Conservation (phyloP, 805 yeast genomes). For the Naumovozyma castellii region DNA sequence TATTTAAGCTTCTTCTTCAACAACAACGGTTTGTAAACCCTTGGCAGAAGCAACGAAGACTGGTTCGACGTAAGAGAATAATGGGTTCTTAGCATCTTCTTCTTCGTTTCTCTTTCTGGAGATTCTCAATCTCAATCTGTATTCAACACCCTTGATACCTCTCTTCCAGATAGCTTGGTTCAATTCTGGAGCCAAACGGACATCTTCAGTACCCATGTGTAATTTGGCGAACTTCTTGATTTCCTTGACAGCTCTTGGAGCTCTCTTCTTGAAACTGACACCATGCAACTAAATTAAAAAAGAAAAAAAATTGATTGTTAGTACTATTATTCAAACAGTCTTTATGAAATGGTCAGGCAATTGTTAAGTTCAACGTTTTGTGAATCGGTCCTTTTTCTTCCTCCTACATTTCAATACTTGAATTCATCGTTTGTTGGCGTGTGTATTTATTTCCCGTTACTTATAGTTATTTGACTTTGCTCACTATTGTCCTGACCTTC, state of each 20-base stretch:
- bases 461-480: too few relatives aligned
- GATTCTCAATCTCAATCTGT: slow-evolving; percentile 96
- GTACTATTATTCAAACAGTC: neutral
- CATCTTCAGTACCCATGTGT: slow-evolving; percentile 99
- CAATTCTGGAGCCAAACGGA: slow-evolving; percentile 96
- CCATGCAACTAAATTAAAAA: slow-evolving; percentile 67
- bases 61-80: slow-evolving; percentile 97
- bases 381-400: too few relatives aligned
- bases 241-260: slow-evolving; percentile 99
- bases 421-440: too few relatives aligned
- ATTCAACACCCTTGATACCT: slow-evolving; percentile 98
- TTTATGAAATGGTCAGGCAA: neutral
- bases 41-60: slow-evolving; percentile 89
- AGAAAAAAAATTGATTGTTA: neutral
- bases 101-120: slow-evolving; percentile 99
- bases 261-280: slow-evolving; percentile 98
- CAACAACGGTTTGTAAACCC: slow-evolving; percentile 96
- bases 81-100: slow-evolving; percentile 96
- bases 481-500: too few relatives aligned
- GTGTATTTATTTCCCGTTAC: too few relatives aligned
- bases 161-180: slow-evolving; percentile 98
- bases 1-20: slow-evolving; percentile 58
- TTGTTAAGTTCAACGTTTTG: too few relatives aligned
- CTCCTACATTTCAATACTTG: too few relatives aligned
- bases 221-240: slow-evolving; percentile 96